These are phyloP conservation scores for Pleurotus salmoneostramineus DNA, from an alignment of 768 basidiomycete genomes.

Conservation along the genomic window DNA sequence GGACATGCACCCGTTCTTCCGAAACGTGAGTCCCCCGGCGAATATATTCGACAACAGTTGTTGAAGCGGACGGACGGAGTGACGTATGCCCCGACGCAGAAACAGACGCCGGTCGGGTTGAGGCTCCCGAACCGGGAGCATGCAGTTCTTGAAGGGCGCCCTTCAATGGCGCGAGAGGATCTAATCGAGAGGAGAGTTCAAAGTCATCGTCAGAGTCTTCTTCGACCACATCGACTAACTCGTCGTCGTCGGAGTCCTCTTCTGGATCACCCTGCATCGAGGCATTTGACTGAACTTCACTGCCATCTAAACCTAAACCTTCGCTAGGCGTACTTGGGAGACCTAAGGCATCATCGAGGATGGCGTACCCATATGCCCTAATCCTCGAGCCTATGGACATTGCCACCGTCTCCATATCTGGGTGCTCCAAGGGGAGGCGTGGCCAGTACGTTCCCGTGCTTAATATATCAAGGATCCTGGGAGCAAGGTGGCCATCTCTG, in stretches of 20 bases:
- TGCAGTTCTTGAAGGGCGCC: conserved; percentile 63
- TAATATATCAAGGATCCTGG: conserved; percentile 56
- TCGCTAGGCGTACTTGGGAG: conserved; percentile 36
- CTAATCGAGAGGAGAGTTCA: conserved; percentile 16
- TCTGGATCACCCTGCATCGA: conserved; percentile 18
- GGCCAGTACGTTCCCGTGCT: conserved; percentile 69
- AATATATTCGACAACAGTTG: conserved; percentile 50
- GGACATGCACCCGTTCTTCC: conserved; percentile 52
- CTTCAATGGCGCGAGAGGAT: conserved; percentile 66
- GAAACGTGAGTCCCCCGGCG: conserved; percentile 67
- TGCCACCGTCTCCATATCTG: conserved; percentile 66
- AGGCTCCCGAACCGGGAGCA: conserved; percentile 21
- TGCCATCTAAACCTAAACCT: conserved; percentile 13
- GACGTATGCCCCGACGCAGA: conserved; percentile 26
- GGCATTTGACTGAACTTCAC: not conserved
- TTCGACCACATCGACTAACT: conserved; percentile 69
- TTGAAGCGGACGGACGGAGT: conserved; percentile 16
- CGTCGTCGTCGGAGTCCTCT: conserved; percentile 48
- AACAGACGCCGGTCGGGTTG: conserved; percentile 25
- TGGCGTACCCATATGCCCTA: conserved; percentile 61
- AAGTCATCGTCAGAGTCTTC: conserved; percentile 41
- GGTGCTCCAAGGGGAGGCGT: conserved; percentile 70
- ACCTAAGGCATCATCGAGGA: conserved; percentile 67
- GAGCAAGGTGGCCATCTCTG: conserved; percentile 51
- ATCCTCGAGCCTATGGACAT: conserved; percentile 61